phyloP scores from a whole-genome alignment of 176 grass and related monocot species.

The Elymus sibiricus region DNA sequence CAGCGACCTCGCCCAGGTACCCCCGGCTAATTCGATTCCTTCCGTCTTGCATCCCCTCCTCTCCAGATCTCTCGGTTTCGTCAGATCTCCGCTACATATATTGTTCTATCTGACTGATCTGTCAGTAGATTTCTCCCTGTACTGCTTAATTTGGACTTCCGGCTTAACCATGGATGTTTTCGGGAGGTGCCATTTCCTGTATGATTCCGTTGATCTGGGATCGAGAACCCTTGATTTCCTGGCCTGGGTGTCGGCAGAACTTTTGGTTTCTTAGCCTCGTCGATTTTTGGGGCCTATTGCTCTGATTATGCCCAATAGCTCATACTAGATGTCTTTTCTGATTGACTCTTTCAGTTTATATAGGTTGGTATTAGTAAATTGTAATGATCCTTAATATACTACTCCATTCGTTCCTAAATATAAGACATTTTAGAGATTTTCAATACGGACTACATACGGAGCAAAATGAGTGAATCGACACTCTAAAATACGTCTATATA shows the following conservation, averaged over 20 bases:
- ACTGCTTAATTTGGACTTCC: neutral
- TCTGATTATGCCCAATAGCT: neutral
- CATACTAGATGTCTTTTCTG: neutral
- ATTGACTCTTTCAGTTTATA: neutral
- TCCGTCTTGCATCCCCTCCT: too few species aligned
- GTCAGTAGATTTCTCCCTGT: neutral
- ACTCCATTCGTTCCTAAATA: neutral
- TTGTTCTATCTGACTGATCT: neutral
- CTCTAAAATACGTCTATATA: too few species aligned
- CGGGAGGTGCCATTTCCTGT: neutral
- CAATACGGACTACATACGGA: too few species aligned
- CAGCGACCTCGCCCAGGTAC: too few species aligned
- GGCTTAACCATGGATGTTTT: neutral
- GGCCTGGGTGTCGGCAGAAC: neutral
- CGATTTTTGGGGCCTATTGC: neutral
- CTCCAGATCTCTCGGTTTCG: too few species aligned
- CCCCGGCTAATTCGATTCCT: too few species aligned
- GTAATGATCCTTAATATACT: too few species aligned
- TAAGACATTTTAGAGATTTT: too few species aligned
- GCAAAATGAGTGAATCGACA: too few species aligned
- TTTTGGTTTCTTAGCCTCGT: neutral
- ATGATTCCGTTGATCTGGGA: neutral
- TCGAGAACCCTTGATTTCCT: neutral
- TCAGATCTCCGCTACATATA: too few species aligned
- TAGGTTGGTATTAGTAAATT: neutral